Percentiles rank a stretch among this genome's conserved stretches.
Evolutionary conservation across 305 asterid genomes (phyloP).

Genomic region (Nicotiana rustica): DNA sequence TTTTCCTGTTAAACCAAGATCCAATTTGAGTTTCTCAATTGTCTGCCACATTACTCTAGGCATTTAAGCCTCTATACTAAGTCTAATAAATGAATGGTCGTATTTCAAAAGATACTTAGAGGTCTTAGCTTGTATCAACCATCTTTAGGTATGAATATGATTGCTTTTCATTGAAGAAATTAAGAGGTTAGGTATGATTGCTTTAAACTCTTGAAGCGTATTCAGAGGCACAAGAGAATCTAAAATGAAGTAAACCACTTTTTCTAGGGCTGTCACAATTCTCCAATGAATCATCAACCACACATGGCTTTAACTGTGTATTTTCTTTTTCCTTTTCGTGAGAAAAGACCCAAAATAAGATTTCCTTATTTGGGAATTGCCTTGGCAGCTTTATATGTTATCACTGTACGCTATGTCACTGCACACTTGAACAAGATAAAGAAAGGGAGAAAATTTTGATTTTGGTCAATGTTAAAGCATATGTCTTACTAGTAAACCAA

Average conservation of each 20-base stretch:
- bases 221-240: not conserved
- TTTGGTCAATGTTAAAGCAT: constrained; percentile 13
- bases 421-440: constrained; percentile 1
- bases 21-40: constrained; percentile 8
- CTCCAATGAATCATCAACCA: constrained; percentile 14
- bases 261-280: constrained; percentile 18
- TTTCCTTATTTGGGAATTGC: not conserved
- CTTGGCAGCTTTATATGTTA: constrained; percentile 1
- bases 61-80: constrained; percentile 5
- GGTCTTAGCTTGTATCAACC: not conserved
- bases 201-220: not conserved
- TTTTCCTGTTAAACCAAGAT: not conserved
- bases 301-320: not conserved
- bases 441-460: not conserved
- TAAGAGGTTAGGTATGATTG: constrained; percentile 5
- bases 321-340: constrained; percentile 11
- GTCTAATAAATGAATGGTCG: not conserved
- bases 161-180: too few relatives aligned
- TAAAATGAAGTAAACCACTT: not conserved
- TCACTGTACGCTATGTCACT: not conserved
- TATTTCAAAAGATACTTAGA: constrained; percentile 12
- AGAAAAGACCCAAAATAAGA: constrained; percentile 3
- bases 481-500: constrained; percentile 18
- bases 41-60: not conserved
- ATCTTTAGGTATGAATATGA: constrained; percentile 11